Evolutionary conservation across 768 basidiomycete species (phyloP), one percentile per base, ranked within the genome.

Genomic region (Termitomyces sp.): DNA sequence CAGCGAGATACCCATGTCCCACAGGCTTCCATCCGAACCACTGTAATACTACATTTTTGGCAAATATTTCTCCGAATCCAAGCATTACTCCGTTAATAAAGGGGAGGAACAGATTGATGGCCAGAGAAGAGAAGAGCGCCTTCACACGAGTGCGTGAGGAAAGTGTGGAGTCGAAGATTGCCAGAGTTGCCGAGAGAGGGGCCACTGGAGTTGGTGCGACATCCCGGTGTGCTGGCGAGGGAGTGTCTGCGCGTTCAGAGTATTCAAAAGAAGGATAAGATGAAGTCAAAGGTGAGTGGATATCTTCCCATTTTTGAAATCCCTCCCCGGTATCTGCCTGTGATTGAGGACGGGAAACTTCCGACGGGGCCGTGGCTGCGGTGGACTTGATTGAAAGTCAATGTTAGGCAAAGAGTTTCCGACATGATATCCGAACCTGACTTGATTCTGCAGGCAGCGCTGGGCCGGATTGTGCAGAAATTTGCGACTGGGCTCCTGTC

Each of bases 31-130:
- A 81, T 7, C 80, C 80, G 62, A 82, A 70, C 76, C 79, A 80
- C 22, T 67, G 70, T 58, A 89, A 71, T 18, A 90, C 69, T n/a
- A 90, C 78, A 46, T 88, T 82, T 71, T 88, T 89, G 36, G 89
- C 93, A 67, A 94, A 93, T 51, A 96, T 89, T 71, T 96, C 94
- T 41, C 93, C 93, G 67, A 95, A 94, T n/a, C 93, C 93, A 52
- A 94, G 83, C 93, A 96, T 96, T 57, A 96, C 90, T 20, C 93
- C 94, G 62, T 95, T 96, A 9, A 96, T 81, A 70, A 96, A 96
- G 0, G 93, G 93, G 40, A 96, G 78, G 0, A 90, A 68, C 60
- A 96, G 68, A 68, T 96, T 95, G 68, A 96, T 90, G 28, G 88
- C 88, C 61, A 94, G 69, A 24, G 88, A 84, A 16, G 90, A 86